phyloP scores from a whole-genome alignment of 345 rosid genomes.

The Eucalyptus polyanthemos region DNA sequence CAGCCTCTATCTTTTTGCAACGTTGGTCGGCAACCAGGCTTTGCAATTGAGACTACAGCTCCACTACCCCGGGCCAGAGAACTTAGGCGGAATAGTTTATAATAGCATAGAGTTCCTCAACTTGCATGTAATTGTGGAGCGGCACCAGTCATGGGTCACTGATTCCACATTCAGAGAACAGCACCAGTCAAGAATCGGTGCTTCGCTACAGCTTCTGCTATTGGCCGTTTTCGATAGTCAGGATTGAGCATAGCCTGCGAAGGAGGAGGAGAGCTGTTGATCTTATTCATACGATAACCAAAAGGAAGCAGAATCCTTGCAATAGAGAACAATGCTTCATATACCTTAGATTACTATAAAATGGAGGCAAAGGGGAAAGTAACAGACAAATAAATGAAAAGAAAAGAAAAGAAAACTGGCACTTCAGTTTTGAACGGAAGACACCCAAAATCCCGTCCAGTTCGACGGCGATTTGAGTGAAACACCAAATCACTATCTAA shows the following conservation, averaged over 20 bases:
- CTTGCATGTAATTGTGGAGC: background rate
- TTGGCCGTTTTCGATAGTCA: constrained; percentile 66
- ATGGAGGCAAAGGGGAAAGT: background rate
- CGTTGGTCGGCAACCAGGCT: background rate
- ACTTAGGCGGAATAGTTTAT: background rate
- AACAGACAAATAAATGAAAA: background rate
- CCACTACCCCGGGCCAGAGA: background rate
- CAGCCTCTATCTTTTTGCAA: background rate
- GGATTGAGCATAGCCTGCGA: constrained; percentile 76
- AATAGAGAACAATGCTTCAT: background rate
- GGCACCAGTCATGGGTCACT: background rate
- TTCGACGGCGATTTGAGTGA: background rate
- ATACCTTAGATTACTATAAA: background rate
- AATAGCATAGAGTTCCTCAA: background rate
- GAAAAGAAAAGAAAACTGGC: background rate
- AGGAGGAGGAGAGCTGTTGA: background rate
- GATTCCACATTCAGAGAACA: constrained; percentile 10
- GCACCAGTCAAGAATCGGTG: constrained; percentile 56
- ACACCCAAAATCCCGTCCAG: background rate
- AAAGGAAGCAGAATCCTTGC: background rate
- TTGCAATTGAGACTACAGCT: background rate
- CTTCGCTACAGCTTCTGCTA: constrained; percentile 60
- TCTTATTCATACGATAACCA: background rate
- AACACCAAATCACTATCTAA: background rate
- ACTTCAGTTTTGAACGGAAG: background rate